phyloP scores from a whole-genome alignment of 2,329 filamentous ascomycete genomes.

The Penicillium thymicola region DNA sequence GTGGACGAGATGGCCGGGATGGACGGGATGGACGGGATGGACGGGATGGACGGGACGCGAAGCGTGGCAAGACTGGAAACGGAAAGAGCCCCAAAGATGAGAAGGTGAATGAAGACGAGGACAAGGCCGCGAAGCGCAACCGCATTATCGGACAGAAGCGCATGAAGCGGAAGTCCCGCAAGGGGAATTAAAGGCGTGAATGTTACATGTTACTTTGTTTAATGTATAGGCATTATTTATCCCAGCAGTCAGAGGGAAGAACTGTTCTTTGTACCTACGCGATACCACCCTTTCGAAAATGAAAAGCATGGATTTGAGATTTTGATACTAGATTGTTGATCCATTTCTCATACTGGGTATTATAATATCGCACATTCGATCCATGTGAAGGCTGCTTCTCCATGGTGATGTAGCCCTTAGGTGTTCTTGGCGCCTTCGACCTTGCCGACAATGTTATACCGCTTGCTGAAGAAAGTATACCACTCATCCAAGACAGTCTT shows the following conservation, averaged over 20 bases:
- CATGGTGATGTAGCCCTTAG: conserved; percentile 12
- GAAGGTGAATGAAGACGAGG: conserved; percentile 40
- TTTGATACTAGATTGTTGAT: neutral
- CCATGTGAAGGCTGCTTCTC: neutral
- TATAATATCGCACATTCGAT: conserved; percentile 8
- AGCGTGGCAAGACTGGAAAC: conserved; percentile 4
- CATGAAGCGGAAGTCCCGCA: conserved; percentile 65
- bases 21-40: conserved; percentile 21
- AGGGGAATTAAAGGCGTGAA: conserved; percentile 36
- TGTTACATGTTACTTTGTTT: conserved; percentile 6
- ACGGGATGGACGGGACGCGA: conserved; percentile 29
- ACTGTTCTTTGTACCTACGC: conserved; percentile 16
- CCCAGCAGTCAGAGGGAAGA: neutral
- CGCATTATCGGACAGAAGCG: conserved; percentile 84
- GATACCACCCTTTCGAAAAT: conserved; percentile 19
- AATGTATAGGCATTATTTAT: conserved; percentile 16
- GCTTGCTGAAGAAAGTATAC: conserved; percentile 93
- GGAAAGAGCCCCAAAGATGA: conserved; percentile 20
- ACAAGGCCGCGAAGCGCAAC: conserved; percentile 61
- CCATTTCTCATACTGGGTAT: conserved; percentile 3
- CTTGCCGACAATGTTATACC: conserved; percentile 73
- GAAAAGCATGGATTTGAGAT: conserved; percentile 23
- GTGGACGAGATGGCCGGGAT: neutral
- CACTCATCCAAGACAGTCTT: conserved; percentile 84
- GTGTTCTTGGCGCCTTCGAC: conserved; percentile 41